Conservation (phyloP, 345 rosid species). For the Geranium brycei region DNA sequence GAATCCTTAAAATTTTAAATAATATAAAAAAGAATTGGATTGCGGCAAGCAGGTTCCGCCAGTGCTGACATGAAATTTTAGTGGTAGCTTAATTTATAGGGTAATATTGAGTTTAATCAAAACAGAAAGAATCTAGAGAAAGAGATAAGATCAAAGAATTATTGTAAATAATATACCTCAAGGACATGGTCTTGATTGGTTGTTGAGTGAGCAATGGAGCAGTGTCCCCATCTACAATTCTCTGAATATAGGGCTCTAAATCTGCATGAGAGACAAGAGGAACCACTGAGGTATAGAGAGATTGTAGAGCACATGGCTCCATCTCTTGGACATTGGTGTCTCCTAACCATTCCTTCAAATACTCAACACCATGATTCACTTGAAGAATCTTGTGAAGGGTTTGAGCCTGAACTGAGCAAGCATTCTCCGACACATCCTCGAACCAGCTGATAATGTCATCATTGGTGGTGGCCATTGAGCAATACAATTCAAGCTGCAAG, state of each 20-base stretch:
- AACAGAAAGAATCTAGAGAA: no score
- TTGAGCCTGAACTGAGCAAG: slow-evolving; percentile 44
- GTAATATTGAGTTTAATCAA: no score
- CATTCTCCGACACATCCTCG: slow-evolving; percentile 37
- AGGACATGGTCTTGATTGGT: slow-evolving; percentile 52
- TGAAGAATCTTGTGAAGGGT: slow-evolving; percentile 62
- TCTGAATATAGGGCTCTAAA: slow-evolving; percentile 63
- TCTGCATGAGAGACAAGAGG: slow-evolving; percentile 82
- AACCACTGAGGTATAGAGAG: slow-evolving; percentile 49
- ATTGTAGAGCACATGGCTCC: slow-evolving; percentile 51
- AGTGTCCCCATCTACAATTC: slow-evolving; percentile 78
- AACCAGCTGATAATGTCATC: slow-evolving; percentile 54
- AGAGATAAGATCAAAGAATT: no score
- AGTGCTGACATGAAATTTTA: no score
- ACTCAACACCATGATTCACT: slow-evolving; percentile 48
- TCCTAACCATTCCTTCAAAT: slow-evolving; percentile 56
- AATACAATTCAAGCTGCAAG: no score
- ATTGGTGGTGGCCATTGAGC: no score
- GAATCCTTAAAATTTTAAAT: no score
- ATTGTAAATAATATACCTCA: slow-evolving; percentile 32
- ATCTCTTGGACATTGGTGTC: slow-evolving; percentile 27
- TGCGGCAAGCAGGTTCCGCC: no score
- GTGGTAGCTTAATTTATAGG: no score
- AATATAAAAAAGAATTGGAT: no score
- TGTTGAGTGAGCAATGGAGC: slow-evolving; percentile 64